A percentile compares a stretch with the other conserved stretches of the same genome.
Evolutionary conservation across 2,329 filamentous ascomycete species (phyloP).

Genomic region (Sporothrix globosa): DNA sequence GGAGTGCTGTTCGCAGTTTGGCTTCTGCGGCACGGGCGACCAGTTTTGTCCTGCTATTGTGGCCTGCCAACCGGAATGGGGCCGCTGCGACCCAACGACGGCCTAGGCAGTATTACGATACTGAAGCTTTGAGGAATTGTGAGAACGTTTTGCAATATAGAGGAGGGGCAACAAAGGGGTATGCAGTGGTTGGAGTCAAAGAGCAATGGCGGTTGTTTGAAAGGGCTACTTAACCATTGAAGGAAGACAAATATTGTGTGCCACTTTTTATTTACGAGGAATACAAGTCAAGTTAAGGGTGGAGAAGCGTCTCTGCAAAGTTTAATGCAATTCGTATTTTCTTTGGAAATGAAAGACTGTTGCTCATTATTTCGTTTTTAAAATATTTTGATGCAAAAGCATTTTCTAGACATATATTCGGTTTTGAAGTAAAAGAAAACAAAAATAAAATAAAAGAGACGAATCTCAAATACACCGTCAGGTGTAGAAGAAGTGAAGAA

Average conservation of each 20-base stretch:
- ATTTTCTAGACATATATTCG: not conserved
- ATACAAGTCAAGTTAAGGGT: not conserved
- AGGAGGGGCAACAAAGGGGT: not conserved
- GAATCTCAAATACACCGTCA: not conserved
- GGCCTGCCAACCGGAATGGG: conserved; percentile 41
- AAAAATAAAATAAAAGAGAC: conserved; percentile 18
- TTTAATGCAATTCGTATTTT: not conserved
- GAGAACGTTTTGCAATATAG: not conserved
- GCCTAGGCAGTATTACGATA: not conserved
- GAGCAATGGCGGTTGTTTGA: not conserved
- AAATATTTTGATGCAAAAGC: too few relatives aligned
- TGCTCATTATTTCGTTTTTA: not conserved
- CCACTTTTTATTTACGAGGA: not conserved
- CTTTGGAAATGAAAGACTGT: not conserved
- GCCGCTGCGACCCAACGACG: conserved; percentile 48
- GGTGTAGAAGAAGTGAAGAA: conserved; percentile 19
- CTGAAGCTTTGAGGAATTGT: too few relatives aligned
- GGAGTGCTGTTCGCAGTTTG: conserved; percentile 52
- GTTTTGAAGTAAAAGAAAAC: not conserved
- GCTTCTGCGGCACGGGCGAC: conserved; percentile 49
- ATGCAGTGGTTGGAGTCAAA: not conserved
- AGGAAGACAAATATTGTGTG: not conserved
- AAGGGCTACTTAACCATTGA: not conserved
- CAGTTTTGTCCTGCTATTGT: conserved; percentile 41
- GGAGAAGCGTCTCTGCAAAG: conserved; percentile 2